These are phyloP conservation scores for Eucalyptus erythrocorys DNA, from an alignment of 345 rosid genomes.

Conservation along the genomic window DNA sequence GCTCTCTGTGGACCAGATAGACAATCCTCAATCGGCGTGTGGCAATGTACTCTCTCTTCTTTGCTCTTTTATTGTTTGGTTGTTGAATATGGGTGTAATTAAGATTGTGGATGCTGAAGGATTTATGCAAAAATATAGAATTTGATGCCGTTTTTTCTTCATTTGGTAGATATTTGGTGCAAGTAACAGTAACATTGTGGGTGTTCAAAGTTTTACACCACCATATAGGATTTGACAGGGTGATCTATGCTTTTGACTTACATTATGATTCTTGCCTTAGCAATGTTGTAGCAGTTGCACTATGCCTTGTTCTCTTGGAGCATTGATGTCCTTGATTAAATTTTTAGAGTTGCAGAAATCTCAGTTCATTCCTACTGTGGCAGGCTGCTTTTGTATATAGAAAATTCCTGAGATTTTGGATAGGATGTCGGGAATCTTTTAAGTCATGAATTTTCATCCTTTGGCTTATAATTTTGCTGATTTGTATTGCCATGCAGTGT, in stretches of 20 bases:
- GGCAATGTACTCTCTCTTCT: conserved; percentile 54
- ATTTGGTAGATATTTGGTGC: background rate
- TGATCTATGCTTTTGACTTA: background rate
- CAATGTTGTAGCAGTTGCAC: background rate
- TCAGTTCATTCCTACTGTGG: background rate
- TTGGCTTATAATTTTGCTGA: background rate
- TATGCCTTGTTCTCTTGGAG: background rate
- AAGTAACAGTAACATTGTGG: background rate
- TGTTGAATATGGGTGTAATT: background rate
- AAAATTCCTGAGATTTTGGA: background rate
- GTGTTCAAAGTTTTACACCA: background rate
- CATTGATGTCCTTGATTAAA: background rate
- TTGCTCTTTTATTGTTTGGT: background rate
- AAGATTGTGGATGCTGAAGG: background rate
- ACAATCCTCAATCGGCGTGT: conserved; percentile 91
- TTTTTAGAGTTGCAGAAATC: background rate
- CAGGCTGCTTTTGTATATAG: background rate
- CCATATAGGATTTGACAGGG: background rate
- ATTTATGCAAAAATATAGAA: background rate
- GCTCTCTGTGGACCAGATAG: conserved; percentile 57
- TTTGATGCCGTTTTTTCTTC: background rate
- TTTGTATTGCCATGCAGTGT: conserved; percentile 32
- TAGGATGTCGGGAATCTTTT: background rate
- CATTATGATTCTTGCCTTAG: background rate
- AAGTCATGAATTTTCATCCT: background rate